A percentile compares a stretch with the other conserved stretches of the same genome.
phyloP scores from a whole-genome alignment of 768 basidiomycete genomes.

The Boletus reticuloceps region DNA sequence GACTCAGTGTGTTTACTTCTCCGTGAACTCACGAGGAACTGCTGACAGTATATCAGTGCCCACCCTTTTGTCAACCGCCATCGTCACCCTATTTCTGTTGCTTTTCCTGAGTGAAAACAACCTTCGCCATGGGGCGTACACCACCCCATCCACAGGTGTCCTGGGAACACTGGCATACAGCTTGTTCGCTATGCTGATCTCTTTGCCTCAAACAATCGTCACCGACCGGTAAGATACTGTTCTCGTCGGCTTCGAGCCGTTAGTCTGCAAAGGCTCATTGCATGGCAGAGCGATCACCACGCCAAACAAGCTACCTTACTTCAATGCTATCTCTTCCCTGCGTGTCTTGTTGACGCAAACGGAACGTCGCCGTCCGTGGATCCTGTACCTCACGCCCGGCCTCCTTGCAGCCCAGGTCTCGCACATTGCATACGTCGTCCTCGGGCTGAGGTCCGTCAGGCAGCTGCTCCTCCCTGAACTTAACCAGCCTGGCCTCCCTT shows the following conservation, averaged over 20 bases:
- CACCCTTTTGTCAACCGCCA: conserved; percentile 43
- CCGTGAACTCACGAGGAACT: conserved; percentile 30
- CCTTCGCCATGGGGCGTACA: conserved; percentile 63
- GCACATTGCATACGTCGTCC: conserved; percentile 45
- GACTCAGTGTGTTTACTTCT: conserved; percentile 48
- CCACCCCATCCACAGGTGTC: conserved; percentile 57
- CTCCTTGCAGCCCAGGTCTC: conserved; percentile 43
- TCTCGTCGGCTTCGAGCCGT: background rate
- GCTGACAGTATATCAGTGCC: conserved; percentile 47
- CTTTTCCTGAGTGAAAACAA: conserved; percentile 55
- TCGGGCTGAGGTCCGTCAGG: conserved; percentile 43
- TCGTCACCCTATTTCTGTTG: conserved; percentile 58
- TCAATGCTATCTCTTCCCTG: conserved; percentile 54
- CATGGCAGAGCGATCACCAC: conserved; percentile 72
- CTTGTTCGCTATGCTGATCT: conserved; percentile 61
- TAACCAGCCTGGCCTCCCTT: conserved; percentile 29
- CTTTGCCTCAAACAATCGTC: conserved; percentile 67
- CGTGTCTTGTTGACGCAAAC: conserved; percentile 78
- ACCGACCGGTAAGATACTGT: conserved; percentile 61
- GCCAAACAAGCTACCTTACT: conserved; percentile 70
- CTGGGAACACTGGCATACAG: conserved; percentile 65
- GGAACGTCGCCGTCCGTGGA: conserved; percentile 76
- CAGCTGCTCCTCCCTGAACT: conserved; percentile 59
- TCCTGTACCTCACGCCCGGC: conserved; percentile 77
- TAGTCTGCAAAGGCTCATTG: background rate